phyloP scores from a whole-genome alignment of 768 basidiomycete genomes.

The Phylloporus sp. region DNA sequence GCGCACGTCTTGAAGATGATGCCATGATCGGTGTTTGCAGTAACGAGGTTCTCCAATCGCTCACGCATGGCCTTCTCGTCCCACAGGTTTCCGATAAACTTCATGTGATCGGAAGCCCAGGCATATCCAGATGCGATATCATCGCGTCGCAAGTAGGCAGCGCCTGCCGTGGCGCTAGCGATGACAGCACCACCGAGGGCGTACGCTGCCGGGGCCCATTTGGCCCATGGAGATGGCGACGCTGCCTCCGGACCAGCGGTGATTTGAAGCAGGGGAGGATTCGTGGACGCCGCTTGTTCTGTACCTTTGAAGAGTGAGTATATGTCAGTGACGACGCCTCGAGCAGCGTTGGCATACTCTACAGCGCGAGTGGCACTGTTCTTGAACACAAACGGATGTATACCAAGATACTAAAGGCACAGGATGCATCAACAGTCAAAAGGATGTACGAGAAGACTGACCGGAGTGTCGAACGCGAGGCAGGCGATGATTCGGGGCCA shows the following conservation, averaged over 20 bases:
- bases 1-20: conserved; percentile 73
- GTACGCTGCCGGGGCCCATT: conserved; percentile 68
- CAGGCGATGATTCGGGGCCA: conserved; percentile 90
- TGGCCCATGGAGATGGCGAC: conserved; percentile 43
- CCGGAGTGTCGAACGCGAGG: conserved; percentile 89
- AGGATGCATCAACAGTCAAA: background rate
- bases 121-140: conserved; percentile 66
- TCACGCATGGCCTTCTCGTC: conserved; percentile 58
- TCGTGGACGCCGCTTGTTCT: conserved; percentile 33
- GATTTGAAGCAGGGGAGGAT: conserved; percentile 29
- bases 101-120: conserved; percentile 87
- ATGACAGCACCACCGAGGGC: conserved; percentile 70
- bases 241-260: conserved; percentile 25
- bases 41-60: conserved; percentile 60
- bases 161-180: conserved; percentile 80
- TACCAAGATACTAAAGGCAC: conserved; percentile 68
- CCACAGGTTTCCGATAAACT: conserved; percentile 85
- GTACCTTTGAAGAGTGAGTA: conserved; percentile 52
- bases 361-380: conserved; percentile 73
- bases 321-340: conserved; percentile 57
- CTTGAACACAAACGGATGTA: conserved; percentile 85
- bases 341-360: conserved; percentile 64
- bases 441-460: conserved; percentile 33
- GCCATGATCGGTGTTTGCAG: conserved; percentile 56
- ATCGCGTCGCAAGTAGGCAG: conserved; percentile 78